Base-by-base conservation (phyloP, 768 basidiomycete genomes). In the Suillus variegatus region DNA sequence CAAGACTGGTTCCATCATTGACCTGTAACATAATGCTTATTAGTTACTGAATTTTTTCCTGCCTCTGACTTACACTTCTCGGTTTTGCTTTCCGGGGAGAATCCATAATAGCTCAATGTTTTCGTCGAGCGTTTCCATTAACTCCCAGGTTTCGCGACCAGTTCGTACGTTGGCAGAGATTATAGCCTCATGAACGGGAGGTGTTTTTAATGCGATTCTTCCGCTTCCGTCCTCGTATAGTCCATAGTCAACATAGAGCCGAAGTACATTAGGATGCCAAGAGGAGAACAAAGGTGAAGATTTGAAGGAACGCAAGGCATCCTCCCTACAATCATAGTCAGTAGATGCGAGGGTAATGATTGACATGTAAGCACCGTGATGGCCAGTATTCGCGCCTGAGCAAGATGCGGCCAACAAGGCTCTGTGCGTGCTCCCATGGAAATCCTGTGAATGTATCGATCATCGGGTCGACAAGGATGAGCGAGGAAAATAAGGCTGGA, bases 401-500 rank as follows among this genome's bases (percentile, higher is more conserved):
- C 28, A 94, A 74, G 6, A 91, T 88, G 13, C 82, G 83, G 1
- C 70, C 47, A 2, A 82, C 68, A 22, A 73, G 62, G 8, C 22
- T 35, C 16, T 54, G 49, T 25, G 64, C 38, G 54, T 47, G 3
- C 16, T 61, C 63, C 13, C n/a, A 22, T 38, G 36, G 36, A 38
- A 38, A 38, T 10, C 1, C 36, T 38, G 36, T 38, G 36, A 38
- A 38, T 38, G 36, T 38, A 38, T 38, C 36, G 36, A 38, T 38
- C 36, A 38, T 38, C 36, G 36, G 36, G 10, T 38, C 36, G 36
- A 38, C 36, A 10, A 22, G 82, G 47, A 92, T 77, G 55, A 97
- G 77, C 0, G 85, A 85, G 38, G 86, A 81, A 78, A 94, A 95
- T 12, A 95, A 79, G 0, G 78, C 77, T 0, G 93, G 92, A 64